A percentile compares a stretch with the other conserved stretches of the same genome.
phyloP scores from a whole-genome alignment of 2,329 filamentous ascomycete genomes.

The Cytospora piceicola region DNA sequence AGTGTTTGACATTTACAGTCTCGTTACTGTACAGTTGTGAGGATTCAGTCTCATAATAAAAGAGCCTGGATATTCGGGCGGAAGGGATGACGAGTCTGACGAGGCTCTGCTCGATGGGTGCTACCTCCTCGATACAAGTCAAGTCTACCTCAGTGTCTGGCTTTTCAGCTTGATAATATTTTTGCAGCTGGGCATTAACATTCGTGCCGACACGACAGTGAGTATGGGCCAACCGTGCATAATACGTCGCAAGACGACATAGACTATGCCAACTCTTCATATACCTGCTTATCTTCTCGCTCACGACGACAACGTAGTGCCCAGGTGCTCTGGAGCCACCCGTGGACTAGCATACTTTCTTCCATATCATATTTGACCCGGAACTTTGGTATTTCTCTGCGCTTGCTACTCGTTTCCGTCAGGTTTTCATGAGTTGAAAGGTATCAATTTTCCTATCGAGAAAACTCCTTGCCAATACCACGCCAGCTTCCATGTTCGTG shows the following conservation, averaged over 20 bases:
- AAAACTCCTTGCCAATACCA: constrained; percentile 14
- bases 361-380: background rate
- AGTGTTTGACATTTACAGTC: background rate
- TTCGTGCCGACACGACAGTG: too few species aligned
- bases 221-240: too few species aligned
- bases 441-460: constrained; percentile 19
- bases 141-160: too few species aligned
- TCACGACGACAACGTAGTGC: background rate
- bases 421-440: background rate
- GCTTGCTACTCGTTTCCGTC: too few species aligned
- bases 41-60: background rate
- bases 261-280: background rate
- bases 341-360: background rate
- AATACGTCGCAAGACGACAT: background rate
- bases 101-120: too few species aligned
- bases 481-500: constrained; percentile 9
- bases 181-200: too few species aligned
- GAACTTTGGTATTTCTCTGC: background rate
- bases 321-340: background rate
- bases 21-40: background rate
- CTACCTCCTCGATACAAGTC: too few species aligned
- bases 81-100: too few species aligned
- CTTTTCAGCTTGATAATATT: too few species aligned
- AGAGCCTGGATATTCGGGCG: background rate
- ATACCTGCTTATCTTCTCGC: background rate